phyloP scores from a whole-genome alignment of 2,329 filamentous ascomycete genomes.

The Xylaria sp. region DNA sequence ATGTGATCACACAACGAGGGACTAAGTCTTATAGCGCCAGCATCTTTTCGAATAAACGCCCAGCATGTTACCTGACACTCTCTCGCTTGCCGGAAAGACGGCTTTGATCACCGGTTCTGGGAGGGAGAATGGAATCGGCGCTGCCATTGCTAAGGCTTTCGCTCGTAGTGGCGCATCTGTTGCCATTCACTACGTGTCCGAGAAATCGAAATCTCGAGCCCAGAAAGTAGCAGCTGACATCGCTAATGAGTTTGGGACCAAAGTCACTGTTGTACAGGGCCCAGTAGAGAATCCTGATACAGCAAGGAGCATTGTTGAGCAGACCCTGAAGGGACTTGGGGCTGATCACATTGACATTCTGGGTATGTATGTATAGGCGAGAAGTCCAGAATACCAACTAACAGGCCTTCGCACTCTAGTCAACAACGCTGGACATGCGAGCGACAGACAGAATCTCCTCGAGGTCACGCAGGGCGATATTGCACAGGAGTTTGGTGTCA shows the following conservation, averaged over 20 bases:
- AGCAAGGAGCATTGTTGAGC: conserved; percentile 40
- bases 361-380: conserved; percentile 35
- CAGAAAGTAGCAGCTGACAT: conserved; percentile 47
- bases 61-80: conserved; percentile 50
- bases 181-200: conserved; percentile 55
- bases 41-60: neutral
- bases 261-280: conserved; percentile 40
- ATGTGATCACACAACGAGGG: neutral
- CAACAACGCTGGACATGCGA: conserved; percentile 43
- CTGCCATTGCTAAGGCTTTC: conserved; percentile 54
- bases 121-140: conserved; percentile 57
- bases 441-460: conserved; percentile 25
- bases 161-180: conserved; percentile 57
- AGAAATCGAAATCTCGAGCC: conserved; percentile 48
- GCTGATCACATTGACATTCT: conserved; percentile 48
- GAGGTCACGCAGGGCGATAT: conserved; percentile 40
- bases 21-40: neutral
- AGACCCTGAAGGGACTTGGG: conserved; percentile 41
- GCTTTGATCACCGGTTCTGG: conserved; percentile 60
- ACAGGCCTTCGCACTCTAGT: conserved; percentile 35
- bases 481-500: conserved; percentile 43
- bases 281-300: conserved; percentile 34
- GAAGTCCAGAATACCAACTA: neutral
- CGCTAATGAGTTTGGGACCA: conserved; percentile 45
- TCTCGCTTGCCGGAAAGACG: conserved; percentile 55